Percentiles rank a stretch among this genome's conserved stretches.
Conservation (phyloP, 306 rosid species). For the Leucaena leucocephala region DNA sequence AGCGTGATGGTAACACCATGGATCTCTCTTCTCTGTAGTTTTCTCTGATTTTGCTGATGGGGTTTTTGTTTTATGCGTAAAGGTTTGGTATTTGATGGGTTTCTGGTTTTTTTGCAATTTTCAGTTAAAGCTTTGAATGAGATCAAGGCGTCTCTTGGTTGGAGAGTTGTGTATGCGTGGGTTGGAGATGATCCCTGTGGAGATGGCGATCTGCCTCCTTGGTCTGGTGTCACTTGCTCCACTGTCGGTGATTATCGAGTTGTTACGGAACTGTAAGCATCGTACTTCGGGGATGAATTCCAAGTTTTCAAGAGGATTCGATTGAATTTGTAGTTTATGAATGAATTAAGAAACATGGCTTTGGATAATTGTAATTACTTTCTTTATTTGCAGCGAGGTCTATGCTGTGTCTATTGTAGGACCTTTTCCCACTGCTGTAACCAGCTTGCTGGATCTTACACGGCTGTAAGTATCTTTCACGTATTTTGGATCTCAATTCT, state of each 20-base stretch:
- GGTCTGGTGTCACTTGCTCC: conserved; percentile 99
- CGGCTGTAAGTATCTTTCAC: conserved; percentile 63
- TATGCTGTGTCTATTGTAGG: conserved; percentile 98
- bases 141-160: conserved; percentile 97
- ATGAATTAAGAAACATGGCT: not conserved
- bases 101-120: conserved; percentile 15
- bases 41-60: not conserved
- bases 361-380: not conserved
- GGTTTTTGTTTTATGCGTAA: conserved; percentile 3
- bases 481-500: conserved; percentile 16
- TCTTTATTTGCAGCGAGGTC: conserved; percentile 72
- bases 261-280: conserved; percentile 89
- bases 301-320: not conserved
- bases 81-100: conserved; percentile 16
- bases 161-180: conserved; percentile 99
- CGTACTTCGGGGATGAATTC: not conserved
- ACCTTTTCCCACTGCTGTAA: conserved; percentile 98
- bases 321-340: not conserved
- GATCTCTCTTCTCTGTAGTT: conserved; percentile 15
- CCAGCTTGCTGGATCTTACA: conserved; percentile 96
- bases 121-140: conserved; percentile 97
- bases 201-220: conserved; percentile 93
- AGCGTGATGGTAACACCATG: conserved; percentile 77
- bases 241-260: conserved; percentile 96
- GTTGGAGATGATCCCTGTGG: conserved; percentile 99